Conservation (phyloP, 106 monocot genomes). For the Platanthera guangdongensis region DNA sequence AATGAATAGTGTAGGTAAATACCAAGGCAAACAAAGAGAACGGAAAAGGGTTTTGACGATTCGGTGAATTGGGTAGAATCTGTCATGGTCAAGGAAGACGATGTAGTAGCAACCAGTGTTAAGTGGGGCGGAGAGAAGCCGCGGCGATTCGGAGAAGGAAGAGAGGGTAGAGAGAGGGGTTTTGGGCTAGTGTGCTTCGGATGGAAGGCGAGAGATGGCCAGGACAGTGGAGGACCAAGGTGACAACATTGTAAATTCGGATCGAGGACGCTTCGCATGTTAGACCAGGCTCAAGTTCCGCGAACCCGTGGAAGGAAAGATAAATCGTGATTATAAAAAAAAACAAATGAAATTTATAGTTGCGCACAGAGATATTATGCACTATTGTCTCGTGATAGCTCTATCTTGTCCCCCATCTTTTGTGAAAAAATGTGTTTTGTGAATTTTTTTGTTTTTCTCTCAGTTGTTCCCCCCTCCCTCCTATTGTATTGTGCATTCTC, state of each 20-base stretch:
- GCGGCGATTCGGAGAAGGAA: not conserved
- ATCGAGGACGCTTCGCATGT: not conserved
- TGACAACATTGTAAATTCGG: conserved; percentile 5
- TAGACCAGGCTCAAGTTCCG: too few species aligned
- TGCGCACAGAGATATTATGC: too few species aligned
- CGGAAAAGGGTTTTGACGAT: conserved; percentile 50
- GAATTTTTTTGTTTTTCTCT: too few species aligned
- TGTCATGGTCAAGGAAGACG: conserved; percentile 13
- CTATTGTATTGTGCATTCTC: too few species aligned
- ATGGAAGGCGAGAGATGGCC: not conserved
- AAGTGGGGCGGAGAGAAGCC: not conserved
- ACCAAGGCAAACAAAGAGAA: conserved; percentile 82
- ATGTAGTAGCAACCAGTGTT: not conserved
- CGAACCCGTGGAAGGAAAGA: too few species aligned
- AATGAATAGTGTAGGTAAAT: not conserved
- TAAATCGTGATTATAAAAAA: too few species aligned
- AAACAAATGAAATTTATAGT: too few species aligned
- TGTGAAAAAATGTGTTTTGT: too few species aligned
- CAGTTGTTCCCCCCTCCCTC: too few species aligned
- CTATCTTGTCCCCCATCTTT: too few species aligned
- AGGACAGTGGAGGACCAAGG: not conserved
- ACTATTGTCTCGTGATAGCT: too few species aligned
- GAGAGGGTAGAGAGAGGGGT: not conserved
- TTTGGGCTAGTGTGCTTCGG: not conserved
- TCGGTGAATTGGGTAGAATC: conserved; percentile 12